These are phyloP conservation scores for Blastomyces gilchristii DNA, from an alignment of 2,329 filamentous ascomycete genomes.

Conservation along the genomic window DNA sequence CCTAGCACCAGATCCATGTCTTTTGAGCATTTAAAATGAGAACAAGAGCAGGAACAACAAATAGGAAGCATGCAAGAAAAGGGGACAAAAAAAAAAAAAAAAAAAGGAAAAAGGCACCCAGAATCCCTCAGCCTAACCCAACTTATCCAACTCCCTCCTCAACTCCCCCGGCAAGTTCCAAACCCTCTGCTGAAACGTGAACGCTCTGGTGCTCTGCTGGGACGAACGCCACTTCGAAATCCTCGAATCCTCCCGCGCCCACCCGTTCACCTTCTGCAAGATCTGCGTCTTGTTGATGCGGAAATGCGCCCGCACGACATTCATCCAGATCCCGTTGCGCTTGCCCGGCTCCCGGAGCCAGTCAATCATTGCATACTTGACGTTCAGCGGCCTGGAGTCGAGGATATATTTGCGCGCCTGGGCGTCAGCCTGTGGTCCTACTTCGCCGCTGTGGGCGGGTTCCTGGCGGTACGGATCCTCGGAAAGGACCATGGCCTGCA, in stretches of 20 bases:
- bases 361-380: slow-evolving; percentile 15
- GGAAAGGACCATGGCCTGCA: slow-evolving; percentile 49
- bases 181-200: background rate
- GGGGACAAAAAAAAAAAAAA: background rate
- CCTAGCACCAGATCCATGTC: background rate
- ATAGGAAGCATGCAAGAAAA: background rate
- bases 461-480: slow-evolving; percentile 48
- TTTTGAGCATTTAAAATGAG: background rate
- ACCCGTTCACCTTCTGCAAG: slow-evolving; percentile 34
- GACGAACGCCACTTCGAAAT: background rate
- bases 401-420: slow-evolving; percentile 24
- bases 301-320: slow-evolving; percentile 16
- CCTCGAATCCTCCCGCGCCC: slow-evolving; percentile 30
- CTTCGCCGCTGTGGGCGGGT: slow-evolving; percentile 32
- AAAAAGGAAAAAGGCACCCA: background rate
- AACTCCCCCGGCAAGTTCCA: background rate
- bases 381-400: slow-evolving; percentile 11
- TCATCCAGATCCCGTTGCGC: slow-evolving; percentile 16
- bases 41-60: background rate
- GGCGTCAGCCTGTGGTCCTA: slow-evolving; percentile 9
- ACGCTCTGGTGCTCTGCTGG: background rate
- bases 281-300: slow-evolving; percentile 12
- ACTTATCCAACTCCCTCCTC: background rate
- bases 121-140: background rate
- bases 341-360: slow-evolving; percentile 13